Percentiles rank a stretch among this genome's conserved stretches.
Evolutionary conservation across 1,139 yeast species (phyloP).

Genomic region (Diutina rugosa): DNA sequence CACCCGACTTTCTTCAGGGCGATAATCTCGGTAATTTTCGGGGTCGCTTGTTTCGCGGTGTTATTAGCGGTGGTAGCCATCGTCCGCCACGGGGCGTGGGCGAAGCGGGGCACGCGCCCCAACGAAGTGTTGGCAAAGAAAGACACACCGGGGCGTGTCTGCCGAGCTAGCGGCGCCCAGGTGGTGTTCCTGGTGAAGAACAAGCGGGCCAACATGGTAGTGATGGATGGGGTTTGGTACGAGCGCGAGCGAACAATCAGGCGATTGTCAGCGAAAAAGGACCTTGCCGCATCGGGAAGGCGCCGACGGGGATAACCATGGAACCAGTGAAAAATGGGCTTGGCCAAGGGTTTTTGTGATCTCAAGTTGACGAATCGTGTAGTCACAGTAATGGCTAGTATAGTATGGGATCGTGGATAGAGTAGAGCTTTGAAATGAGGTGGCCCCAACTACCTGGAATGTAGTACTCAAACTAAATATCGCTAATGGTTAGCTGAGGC

Average conservation of each 20-base stretch:
- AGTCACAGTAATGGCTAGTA: no score
- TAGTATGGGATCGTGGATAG: no score
- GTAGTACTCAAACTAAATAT: no score
- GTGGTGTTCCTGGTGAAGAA: background rate
- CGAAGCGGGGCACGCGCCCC: background rate
- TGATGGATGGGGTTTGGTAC: background rate
- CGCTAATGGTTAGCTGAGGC: no score
- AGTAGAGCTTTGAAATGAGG: no score
- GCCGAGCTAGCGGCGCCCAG: background rate
- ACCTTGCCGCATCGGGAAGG: background rate
- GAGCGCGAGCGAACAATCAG: background rate
- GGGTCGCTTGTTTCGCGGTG: no score
- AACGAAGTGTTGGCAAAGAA: background rate
- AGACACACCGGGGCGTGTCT: background rate
- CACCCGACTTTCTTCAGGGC: constrained; percentile 32
- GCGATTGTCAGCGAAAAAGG: background rate
- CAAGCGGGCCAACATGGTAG: background rate
- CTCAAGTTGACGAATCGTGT: no score
- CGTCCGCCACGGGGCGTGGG: background rate
- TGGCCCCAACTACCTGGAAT: no score
- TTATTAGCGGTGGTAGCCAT: background rate
- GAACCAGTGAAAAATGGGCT: no score
- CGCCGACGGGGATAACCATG: background rate
- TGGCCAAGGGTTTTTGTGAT: no score
- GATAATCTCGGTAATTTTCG: background rate